Evolutionary conservation across 2,329 filamentous ascomycete genomes (phyloP).

Genomic region (Cordyceps farinosa): DNA sequence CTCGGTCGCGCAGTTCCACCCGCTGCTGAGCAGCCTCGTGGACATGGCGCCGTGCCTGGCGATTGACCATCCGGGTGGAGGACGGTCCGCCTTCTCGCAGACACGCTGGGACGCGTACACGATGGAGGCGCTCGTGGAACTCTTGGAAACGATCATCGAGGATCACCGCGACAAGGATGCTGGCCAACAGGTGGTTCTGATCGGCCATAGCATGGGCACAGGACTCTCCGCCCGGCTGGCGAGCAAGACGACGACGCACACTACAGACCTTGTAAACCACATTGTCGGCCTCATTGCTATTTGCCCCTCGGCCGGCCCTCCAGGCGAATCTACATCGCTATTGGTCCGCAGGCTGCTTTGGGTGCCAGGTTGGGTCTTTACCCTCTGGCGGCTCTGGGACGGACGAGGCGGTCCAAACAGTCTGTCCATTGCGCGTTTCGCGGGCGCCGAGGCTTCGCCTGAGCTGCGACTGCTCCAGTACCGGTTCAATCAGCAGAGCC

Average conservation of each 20-base stretch:
- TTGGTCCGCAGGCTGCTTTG: slow-evolving; percentile 57
- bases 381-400: slow-evolving; percentile 75
- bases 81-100: slow-evolving; percentile 71
- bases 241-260: slow-evolving; percentile 39
- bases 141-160: slow-evolving; percentile 72
- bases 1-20: slow-evolving; percentile 81
- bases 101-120: slow-evolving; percentile 75
- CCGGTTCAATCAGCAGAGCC: slow-evolving; percentile 77
- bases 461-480: slow-evolving; percentile 66
- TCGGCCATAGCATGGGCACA: slow-evolving; percentile 90
- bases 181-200: slow-evolving; percentile 69
- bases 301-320: slow-evolving; percentile 69
- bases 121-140: slow-evolving; percentile 67
- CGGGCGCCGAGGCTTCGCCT: slow-evolving; percentile 61
- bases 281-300: slow-evolving; percentile 77
- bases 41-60: slow-evolving; percentile 78
- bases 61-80: slow-evolving; percentile 88
- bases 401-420: slow-evolving; percentile 74
- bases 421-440: slow-evolving; percentile 73
- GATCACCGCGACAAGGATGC: slow-evolving; percentile 63
- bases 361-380: slow-evolving; percentile 69
- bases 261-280: slow-evolving; percentile 53
- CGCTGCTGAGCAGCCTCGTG: slow-evolving; percentile 74
- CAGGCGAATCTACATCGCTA: slow-evolving; percentile 41
- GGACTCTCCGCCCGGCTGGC: slow-evolving; percentile 72